Percentiles rank a stretch among this genome's conserved stretches.
These are phyloP conservation scores for Penicillium daleae DNA, from an alignment of 495 filamentous ascomycete genomes.

Conservation along the genomic window DNA sequence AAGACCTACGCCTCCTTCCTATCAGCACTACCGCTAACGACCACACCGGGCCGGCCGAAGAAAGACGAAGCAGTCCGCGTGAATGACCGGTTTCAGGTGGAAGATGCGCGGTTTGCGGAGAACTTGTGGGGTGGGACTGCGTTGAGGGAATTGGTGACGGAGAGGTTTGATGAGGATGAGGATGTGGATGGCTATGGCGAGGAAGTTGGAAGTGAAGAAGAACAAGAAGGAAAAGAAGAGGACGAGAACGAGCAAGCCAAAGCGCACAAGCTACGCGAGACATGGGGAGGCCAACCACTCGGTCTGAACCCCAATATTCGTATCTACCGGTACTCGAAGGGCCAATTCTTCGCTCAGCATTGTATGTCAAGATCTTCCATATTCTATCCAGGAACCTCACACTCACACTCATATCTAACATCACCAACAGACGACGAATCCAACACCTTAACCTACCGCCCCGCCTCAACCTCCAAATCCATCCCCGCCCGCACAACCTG, in stretches of 20 bases:
- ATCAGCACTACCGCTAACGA: slow-evolving; percentile 70
- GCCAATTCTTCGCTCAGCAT: slow-evolving; percentile 89
- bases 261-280: slow-evolving; percentile 19
- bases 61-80: slow-evolving; percentile 83
- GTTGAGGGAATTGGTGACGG: slow-evolving; percentile 35
- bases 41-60: slow-evolving; percentile 84
- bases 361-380: slow-evolving; percentile 57
- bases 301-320: slow-evolving; percentile 89
- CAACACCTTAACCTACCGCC: slow-evolving; percentile 63
- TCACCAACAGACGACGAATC: slow-evolving; percentile 73
- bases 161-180: slow-evolving; percentile 23
- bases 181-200: slow-evolving; percentile 45
- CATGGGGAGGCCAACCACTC: slow-evolving; percentile 82
- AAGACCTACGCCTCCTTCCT: slow-evolving; percentile 81
- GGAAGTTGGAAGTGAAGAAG: slow-evolving; percentile 52
- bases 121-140: slow-evolving; percentile 64
- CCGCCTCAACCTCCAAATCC: slow-evolving; percentile 40
- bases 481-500: slow-evolving; percentile 80
- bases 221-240: slow-evolving; percentile 12
- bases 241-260: slow-evolving; percentile 1
- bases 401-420: neutral
- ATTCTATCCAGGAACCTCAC: neutral
- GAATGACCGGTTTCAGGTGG: slow-evolving; percentile 88
- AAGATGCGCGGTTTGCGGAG: slow-evolving; percentile 75
- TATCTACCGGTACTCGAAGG: slow-evolving; percentile 85